A percentile compares a stretch with the other conserved stretches of the same genome.
Evolutionary conservation across 768 basidiomycete genomes (phyloP).

Genomic region (Psilocybe sp.): DNA sequence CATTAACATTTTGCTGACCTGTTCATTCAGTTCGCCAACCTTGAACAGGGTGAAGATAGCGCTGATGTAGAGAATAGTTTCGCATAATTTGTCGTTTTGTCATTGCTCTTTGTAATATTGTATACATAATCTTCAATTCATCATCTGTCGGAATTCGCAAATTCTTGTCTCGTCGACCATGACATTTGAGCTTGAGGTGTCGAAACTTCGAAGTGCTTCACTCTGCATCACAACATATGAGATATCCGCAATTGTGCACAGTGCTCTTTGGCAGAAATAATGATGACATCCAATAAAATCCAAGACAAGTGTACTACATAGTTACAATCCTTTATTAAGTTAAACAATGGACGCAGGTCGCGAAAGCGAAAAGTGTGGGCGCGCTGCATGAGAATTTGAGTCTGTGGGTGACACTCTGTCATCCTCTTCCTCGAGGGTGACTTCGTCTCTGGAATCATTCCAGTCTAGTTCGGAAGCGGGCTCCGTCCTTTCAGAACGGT

Average conservation of each 20-base stretch:
- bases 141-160: background rate
- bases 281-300: background rate
- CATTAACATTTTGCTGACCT: constrained; percentile 7
- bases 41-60: constrained; percentile 89
- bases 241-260: too few species aligned
- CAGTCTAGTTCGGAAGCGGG: constrained; percentile 11
- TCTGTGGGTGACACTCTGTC: too few species aligned
- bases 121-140: constrained; percentile 9
- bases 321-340: constrained; percentile 48
- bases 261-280: too few species aligned
- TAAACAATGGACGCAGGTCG: constrained; percentile 46
- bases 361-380: constrained; percentile 37
- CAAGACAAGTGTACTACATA: constrained; percentile 23
- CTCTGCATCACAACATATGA: too few species aligned
- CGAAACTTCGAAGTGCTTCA: too few species aligned
- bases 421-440: constrained; percentile 6
- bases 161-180: too few species aligned
- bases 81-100: constrained; percentile 46
- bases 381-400: constrained; percentile 18
- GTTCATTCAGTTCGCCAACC: constrained; percentile 69
- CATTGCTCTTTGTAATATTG: constrained; percentile 9
- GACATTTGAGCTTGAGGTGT: too few species aligned
- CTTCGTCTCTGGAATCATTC: constrained; percentile 14
- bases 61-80: constrained; percentile 96
- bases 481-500: constrained; percentile 17